Base-by-base conservation (phyloP, 2,329 filamentous ascomycete species). In the Colletotrichum sp. region DNA sequence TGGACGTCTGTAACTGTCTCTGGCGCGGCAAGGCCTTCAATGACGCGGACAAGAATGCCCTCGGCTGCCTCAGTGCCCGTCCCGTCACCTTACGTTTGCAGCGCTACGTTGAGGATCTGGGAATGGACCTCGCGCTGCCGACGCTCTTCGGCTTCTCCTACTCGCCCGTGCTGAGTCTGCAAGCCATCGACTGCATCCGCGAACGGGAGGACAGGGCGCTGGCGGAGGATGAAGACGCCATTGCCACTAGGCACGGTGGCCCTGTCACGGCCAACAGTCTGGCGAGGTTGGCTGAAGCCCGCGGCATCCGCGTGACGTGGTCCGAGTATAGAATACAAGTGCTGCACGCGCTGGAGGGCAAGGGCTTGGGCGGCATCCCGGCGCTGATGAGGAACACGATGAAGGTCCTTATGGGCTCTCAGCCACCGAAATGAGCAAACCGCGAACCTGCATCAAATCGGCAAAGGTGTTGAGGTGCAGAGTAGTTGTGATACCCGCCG, bases 1-100 rank as follows among this genome's bases (percentile, higher is more conserved):
- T 97, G 92, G 95, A 98, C 81, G 90, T 96, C 36, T 96, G 95
- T 87, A 98, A 98, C 82, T 92, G 94, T 67, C 83, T 97, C 63
- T 98, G 95, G 95, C 91, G 95, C 10, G 91, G 91, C 26, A 91
- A 93, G 15, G 95, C 93, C 1, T 93, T 98, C 75, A 91, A 91
- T 74, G 86, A 86, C 15, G 86, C 87, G 3, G 94, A 96, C 78
- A 85, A 89, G n/a, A 92, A 92, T 80, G 88, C 91, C 3, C 87
- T 89, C 69, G 92, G 90, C 10, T 92, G 90, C 79, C 84, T 89
- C 75, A 78, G 91, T 8, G 82, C 89, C 16, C 80, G 80, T 13
- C 77, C 85, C 1, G 86, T 92, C 2, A 85, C 90, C 16, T 80
- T 85, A 10, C 80, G 81, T 3, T 84, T 93, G 49, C 83, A 85